Evolutionary conservation across 495 filamentous ascomycete genomes (phyloP).

Genomic region (Talaromyces thailandensis): DNA sequence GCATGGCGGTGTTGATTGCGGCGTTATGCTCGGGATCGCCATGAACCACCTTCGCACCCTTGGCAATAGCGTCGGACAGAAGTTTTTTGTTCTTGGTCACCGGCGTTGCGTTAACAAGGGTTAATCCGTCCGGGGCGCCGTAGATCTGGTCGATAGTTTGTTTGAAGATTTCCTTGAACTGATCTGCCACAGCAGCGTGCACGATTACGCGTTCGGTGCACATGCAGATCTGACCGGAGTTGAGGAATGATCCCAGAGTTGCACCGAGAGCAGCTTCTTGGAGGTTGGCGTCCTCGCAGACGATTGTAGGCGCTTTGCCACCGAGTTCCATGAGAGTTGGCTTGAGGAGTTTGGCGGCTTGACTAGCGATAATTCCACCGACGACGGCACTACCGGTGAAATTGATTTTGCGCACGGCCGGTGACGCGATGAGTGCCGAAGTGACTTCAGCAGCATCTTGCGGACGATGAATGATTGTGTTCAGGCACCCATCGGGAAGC

Average conservation of each 20-base stretch:
- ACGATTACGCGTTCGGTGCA: conserved; percentile 82
- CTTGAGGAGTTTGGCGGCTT: conserved; percentile 47
- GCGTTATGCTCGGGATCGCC: neutral
- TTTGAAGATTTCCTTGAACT: conserved; percentile 54
- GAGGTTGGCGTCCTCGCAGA: conserved; percentile 50
- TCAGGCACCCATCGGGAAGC: conserved; percentile 49
- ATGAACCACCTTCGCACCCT: neutral
- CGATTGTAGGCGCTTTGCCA: conserved; percentile 51
- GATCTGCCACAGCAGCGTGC: conserved; percentile 53
- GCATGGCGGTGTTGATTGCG: conserved; percentile 42
- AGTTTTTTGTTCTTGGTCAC: conserved; percentile 16
- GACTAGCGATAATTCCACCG: conserved; percentile 46
- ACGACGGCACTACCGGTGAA: conserved; percentile 52
- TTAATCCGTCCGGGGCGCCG: conserved; percentile 40
- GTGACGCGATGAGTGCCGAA: conserved; percentile 45
- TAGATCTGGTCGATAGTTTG: conserved; percentile 36
- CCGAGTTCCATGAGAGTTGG: conserved; percentile 55
- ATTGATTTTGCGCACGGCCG: conserved; percentile 51
- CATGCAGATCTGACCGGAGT: conserved; percentile 86
- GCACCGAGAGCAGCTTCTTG: conserved; percentile 44
- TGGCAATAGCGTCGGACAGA: neutral
- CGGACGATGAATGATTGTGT: conserved; percentile 43
- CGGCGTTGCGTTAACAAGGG: conserved; percentile 47
- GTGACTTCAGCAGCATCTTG: conserved; percentile 47
- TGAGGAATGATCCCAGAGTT: conserved; percentile 44